Evolutionary conservation across 2,329 filamentous ascomycete species (phyloP), one percentile per base, ranked within the genome.

Genomic region (Nannizziopsis arthrosporioides): DNA sequence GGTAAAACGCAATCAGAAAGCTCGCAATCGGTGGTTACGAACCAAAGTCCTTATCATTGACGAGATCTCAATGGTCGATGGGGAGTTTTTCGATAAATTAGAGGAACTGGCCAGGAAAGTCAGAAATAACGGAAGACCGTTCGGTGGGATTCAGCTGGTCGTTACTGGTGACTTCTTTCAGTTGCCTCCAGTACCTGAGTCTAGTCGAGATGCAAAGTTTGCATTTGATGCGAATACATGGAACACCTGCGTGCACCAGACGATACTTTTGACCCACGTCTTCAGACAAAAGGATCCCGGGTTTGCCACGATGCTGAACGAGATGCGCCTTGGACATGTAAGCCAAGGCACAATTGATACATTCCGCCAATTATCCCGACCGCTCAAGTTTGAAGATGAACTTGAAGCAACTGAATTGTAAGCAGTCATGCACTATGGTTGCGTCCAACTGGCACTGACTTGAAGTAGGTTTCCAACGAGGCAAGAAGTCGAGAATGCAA

Each of bases 91-190:
- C 56, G 92, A 98, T 70, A 98, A 98, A 65, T 75, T 98, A 14
- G 88, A 93, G 53, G 78, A 84, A 52, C 84, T 98, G 55, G 90
- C 89, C 11, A 78, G 90, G 48, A 79, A 74, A 2, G 80, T 98
- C 53, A 80, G 89, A 47, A 94, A 93, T 61, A 95, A 94, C 57
- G 89, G 86, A 8, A 78, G 86, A 8, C 85, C 92, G 0, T 98
- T 94, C 72, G 93, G 92, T 47, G 92, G 92, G 4, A 96, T 98
- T 40, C 92, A 98, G 57, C 75, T 98, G 27, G 78, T 98, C 49
- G 85, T 98, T 51, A 98, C 92, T 0, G 92, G 92, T 2, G 92
- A 98, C 60, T 98, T 98, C 68, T 98, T 98, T 66, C 92, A 98
- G 63, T 70, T 98, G 2, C 92, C 92, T 0, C 92, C 92, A 0